phyloP scores from a whole-genome alignment of 73 alveolate species.

The Symbiodinium natans region DNA sequence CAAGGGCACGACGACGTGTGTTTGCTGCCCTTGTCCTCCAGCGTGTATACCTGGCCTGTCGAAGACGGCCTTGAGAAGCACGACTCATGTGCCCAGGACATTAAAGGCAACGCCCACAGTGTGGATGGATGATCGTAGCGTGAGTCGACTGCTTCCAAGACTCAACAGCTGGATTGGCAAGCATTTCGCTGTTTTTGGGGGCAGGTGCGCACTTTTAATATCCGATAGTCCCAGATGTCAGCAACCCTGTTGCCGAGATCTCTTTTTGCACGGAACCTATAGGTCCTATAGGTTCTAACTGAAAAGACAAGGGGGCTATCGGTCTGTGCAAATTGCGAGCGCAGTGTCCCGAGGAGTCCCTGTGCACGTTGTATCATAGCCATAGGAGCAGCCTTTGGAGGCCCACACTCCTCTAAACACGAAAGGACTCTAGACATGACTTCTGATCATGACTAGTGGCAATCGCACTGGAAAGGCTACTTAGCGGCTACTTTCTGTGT shows the following conservation, averaged over 20 bases:
- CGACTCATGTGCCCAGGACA: neutral
- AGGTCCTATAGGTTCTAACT: too few species aligned
- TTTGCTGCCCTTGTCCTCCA: neutral
- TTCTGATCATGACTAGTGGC: too few species aligned
- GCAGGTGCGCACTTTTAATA: neutral
- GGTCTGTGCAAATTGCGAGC: neutral
- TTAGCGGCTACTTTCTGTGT: too few species aligned
- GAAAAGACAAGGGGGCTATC: neutral
- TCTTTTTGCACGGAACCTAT: neutral
- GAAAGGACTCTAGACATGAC: neutral
- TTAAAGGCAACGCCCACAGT: neutral
- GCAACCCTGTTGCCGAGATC: too few species aligned
- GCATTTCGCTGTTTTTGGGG: neutral
- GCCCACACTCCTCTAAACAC: neutral
- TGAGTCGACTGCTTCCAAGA: neutral
- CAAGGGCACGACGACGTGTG: neutral
- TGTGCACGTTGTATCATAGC: neutral
- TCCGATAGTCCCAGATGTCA: neutral
- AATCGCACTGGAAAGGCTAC: too few species aligned
- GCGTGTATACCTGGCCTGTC: neutral
- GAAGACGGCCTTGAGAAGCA: neutral
- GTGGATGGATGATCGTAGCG: too few species aligned
- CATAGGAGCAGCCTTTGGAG: neutral
- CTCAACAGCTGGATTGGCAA: neutral
- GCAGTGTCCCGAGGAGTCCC: neutral